Evolutionary conservation across 2,329 filamentous ascomycete species (phyloP).

Genomic region (Fusarium sp.): DNA sequence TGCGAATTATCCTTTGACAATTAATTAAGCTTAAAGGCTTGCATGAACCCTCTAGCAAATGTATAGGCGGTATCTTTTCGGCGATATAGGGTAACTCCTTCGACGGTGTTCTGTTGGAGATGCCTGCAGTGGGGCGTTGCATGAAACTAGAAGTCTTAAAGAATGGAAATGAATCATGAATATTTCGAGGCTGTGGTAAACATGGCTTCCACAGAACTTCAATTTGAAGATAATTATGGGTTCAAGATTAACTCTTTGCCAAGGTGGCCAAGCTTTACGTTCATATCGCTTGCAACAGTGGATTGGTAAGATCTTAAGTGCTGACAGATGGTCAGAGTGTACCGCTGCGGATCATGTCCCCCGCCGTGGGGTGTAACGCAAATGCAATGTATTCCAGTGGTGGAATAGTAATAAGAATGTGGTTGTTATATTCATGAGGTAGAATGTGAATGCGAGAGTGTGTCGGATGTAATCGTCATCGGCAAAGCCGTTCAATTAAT

Average conservation of each 20-base stretch:
- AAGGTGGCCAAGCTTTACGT: neutral
- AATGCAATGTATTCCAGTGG: neutral
- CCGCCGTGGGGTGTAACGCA: neutral
- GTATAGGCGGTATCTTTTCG: neutral
- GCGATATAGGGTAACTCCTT: slow-evolving; percentile 1
- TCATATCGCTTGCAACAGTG: slow-evolving; percentile 1
- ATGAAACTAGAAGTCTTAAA: slow-evolving; percentile 8
- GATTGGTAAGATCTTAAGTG: neutral
- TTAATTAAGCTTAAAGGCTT: neutral
- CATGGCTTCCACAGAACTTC: neutral
- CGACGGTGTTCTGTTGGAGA: neutral
- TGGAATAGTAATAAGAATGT: neutral
- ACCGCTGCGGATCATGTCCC: neutral
- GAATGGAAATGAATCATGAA: slow-evolving; percentile 14
- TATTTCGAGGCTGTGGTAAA: slow-evolving; percentile 1
- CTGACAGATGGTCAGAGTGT: slow-evolving; percentile 24
- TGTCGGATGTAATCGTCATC: neutral
- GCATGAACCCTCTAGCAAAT: neutral
- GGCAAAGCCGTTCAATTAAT: neutral
- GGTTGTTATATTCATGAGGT: neutral
- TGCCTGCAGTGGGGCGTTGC: neutral
- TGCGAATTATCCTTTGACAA: neutral
- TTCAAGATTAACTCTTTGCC: neutral
- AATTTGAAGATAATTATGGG: neutral
- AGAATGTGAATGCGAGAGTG: neutral